phyloP scores from a whole-genome alignment of 768 basidiomycete genomes.

The Rhodotorula taiwanensis region DNA sequence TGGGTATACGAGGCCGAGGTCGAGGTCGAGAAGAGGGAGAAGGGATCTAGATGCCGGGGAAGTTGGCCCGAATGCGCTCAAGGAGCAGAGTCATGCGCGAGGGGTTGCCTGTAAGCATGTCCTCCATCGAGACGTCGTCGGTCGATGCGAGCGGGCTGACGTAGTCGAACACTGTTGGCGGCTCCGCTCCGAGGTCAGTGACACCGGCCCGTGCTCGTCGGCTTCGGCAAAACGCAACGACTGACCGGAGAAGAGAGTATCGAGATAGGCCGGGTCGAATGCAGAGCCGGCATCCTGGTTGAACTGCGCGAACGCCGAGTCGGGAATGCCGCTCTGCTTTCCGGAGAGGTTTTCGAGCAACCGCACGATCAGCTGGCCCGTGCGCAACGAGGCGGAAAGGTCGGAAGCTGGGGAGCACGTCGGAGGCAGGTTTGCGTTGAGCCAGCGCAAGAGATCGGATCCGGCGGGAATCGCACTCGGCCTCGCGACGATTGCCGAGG shows the following conservation, averaged over 20 bases:
- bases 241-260: slow-evolving; percentile 28
- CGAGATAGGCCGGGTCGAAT: slow-evolving; percentile 30
- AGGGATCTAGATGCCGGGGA: too few species aligned
- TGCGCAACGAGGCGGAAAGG: slow-evolving; percentile 46
- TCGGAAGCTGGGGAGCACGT: slow-evolving; percentile 51
- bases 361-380: slow-evolving; percentile 72
- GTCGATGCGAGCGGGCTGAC: slow-evolving; percentile 67
- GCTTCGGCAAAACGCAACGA: slow-evolving; percentile 50
- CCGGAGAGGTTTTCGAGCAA: slow-evolving; percentile 58
- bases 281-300: slow-evolving; percentile 9
- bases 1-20: too few species aligned
- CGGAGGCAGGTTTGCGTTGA: slow-evolving; percentile 71
- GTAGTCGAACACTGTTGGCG: slow-evolving; percentile 63
- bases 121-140: slow-evolving; percentile 87
- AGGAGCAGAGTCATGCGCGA: slow-evolving; percentile 76
- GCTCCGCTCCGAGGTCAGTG: slow-evolving; percentile 39
- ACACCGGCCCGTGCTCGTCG: slow-evolving; percentile 43
- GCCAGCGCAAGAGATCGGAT: slow-evolving; percentile 72
- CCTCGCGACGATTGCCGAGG: too few species aligned
- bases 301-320: slow-evolving; percentile 33
- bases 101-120: slow-evolving; percentile 71
- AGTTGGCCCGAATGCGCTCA: slow-evolving; percentile 44
- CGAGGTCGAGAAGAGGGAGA: too few species aligned
- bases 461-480: too few species aligned
- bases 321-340: slow-evolving; percentile 36